Conservation (phyloP, 2,329 filamentous ascomycete genomes). For the Emergomyces africanus region DNA sequence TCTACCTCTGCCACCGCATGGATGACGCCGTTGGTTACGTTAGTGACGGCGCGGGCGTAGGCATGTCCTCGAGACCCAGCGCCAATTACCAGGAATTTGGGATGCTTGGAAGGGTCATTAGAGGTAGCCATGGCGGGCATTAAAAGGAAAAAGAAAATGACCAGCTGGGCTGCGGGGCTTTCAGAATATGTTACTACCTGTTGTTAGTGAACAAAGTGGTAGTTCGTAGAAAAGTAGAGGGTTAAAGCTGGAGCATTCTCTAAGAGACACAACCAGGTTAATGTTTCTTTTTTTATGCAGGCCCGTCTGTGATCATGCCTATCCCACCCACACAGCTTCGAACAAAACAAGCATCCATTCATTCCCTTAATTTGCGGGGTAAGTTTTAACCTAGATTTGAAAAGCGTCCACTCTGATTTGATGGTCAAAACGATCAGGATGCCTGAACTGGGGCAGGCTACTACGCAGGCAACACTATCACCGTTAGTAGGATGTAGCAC, state of each 20-base stretch:
- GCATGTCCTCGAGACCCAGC: slow-evolving; percentile 66
- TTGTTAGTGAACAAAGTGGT: neutral
- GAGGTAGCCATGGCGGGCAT: neutral
- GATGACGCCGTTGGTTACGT: slow-evolving; percentile 54
- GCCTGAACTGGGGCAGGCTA: neutral
- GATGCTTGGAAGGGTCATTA: neutral
- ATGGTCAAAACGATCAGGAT: neutral
- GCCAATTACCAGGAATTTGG: slow-evolving; percentile 63
- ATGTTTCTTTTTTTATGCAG: neutral
- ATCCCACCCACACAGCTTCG: neutral
- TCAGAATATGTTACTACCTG: neutral
- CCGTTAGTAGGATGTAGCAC: too few species aligned
- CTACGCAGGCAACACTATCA: neutral
- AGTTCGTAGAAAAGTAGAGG: neutral
- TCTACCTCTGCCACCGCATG: slow-evolving; percentile 72
- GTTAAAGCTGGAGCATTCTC: neutral
- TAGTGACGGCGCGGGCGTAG: slow-evolving; percentile 57
- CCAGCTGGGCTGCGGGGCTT: neutral
- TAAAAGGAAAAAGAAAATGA: neutral
- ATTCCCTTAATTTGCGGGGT: neutral
- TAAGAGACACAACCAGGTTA: too few species aligned
- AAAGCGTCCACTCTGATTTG: neutral
- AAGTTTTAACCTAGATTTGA: neutral
- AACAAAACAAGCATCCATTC: too few species aligned
- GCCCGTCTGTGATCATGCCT: neutral